Conservation (phyloP, 2,329 filamentous ascomycete species). For the Xylariaceae sp. region DNA sequence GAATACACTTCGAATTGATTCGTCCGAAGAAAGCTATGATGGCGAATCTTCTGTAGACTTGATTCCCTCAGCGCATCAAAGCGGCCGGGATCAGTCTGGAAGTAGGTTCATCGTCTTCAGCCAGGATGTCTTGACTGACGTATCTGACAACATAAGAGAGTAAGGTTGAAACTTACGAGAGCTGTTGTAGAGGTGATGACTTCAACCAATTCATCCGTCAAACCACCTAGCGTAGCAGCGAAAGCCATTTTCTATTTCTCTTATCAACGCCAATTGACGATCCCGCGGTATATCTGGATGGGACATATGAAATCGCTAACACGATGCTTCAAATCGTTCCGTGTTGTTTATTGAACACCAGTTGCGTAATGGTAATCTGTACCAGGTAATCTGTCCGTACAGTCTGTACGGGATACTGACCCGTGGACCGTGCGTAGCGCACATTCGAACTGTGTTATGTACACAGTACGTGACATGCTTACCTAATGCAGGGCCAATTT, state of each 20-base stretch:
- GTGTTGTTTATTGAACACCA: no score
- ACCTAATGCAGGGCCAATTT: no score
- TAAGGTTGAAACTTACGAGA: slow-evolving; percentile 39
- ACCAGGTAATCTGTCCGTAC: no score
- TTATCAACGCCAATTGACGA: not conserved
- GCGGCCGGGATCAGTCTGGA: slow-evolving; percentile 29
- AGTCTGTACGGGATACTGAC: no score
- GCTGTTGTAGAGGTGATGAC: slow-evolving; percentile 51
- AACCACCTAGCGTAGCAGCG: slow-evolving; percentile 55
- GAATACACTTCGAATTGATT: slow-evolving; percentile 70
- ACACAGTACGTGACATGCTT: no score
- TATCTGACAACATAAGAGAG: not conserved
- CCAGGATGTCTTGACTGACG: not conserved
- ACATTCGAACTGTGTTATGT: no score
- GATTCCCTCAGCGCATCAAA: slow-evolving; percentile 45
- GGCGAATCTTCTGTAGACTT: slow-evolving; percentile 46
- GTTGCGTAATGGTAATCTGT: no score
- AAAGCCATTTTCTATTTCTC: slow-evolving; percentile 56
- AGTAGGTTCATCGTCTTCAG: slow-evolving; percentile 1
- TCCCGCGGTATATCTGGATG: not conserved
- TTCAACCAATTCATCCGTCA: slow-evolving; percentile 67
- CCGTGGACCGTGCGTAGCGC: no score
- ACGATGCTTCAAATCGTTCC: no score
- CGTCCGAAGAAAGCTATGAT: slow-evolving; percentile 56
- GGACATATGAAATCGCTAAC: not conserved